Base-by-base conservation (phyloP, 176 grass and related monocot species). In the Calamus simplicifolius region DNA sequence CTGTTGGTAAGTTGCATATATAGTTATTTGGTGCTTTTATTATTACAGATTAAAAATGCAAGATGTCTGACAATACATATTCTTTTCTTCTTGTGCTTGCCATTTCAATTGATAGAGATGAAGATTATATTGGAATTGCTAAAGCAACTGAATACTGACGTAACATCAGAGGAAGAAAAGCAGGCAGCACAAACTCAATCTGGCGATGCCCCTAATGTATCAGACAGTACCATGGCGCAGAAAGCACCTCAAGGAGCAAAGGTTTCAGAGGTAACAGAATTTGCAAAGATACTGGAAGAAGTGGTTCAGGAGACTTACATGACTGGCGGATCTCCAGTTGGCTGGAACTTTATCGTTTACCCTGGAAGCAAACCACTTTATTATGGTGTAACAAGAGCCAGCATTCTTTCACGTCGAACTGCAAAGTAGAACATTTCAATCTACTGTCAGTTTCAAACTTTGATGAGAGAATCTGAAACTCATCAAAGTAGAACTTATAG, bases 331-430 rank as follows among this genome's bases (percentile, higher is more conserved):
- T 98, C 93, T 31, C 85, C 88, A 27, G 51, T 85, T 66, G 81
- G 81, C 51, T 92, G 84, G 79, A 98, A 98, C 68, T 98, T 82
- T 51, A 67, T 91, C 56, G 70, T 76, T 73, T 92, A 86, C 68
- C 70, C 84, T 62, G 35, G 35, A 43, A 43, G 35, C 8, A 43
- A 43, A 43, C 8, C 35, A 13, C 0, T 43, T 43, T 43, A 83
- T 71, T 83, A 79, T 19, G 93, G 87, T 21, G 66, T 77, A 28
- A 88, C 72, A 31, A 92, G 76, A 85, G 76, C 54, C 70, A 77
- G 85, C 58, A 71, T 59, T 59, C 69, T 69, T 65, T 56, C 79
- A 28, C 67, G 27, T 30, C 70, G 25, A 77, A 58, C 77, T 63
- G 62, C 75, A 25, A 75, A 72, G 35, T 43, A 43, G 8, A 13